phyloP scores from a whole-genome alignment of 106 monocot species.

The Vanilla planifolia region DNA sequence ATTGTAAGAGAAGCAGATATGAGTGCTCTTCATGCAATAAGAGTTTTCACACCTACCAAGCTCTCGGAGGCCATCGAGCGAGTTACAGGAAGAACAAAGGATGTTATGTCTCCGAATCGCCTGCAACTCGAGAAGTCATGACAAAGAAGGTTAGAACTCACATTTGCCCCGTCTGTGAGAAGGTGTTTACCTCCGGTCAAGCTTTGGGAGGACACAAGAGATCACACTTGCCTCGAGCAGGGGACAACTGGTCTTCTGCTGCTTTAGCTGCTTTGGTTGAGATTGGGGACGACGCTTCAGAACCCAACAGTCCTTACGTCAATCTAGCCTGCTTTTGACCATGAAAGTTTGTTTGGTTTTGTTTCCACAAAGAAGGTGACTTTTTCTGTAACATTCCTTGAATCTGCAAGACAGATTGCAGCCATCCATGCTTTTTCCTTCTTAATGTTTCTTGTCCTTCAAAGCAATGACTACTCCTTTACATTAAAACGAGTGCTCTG shows the following conservation, averaged over 20 bases:
- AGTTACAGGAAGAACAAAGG: constrained; percentile 15
- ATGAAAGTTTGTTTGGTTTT: no score
- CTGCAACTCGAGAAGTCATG: background rate
- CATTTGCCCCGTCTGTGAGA: constrained; percentile 1
- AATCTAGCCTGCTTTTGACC: no score
- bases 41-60: constrained; percentile 29
- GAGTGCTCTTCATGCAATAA: constrained; percentile 24
- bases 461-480: no score
- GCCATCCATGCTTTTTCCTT: no score
- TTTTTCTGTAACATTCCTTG: no score
- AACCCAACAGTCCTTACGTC: no score
- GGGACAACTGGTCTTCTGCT: no score
- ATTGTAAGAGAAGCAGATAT: constrained; percentile 6
- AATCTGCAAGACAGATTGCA: no score
- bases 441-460: no score
- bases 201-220: constrained; percentile 13
- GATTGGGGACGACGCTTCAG: constrained; percentile 2
- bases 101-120: background rate
- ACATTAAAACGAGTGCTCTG: no score
- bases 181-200: constrained; percentile 10
- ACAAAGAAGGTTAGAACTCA: constrained; percentile 1
- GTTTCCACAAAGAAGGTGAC: no score
- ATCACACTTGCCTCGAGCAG: constrained; percentile 4
- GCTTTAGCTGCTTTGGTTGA: background rate
- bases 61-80: constrained; percentile 38